phyloP scores from a whole-genome alignment of 164 flowering plant genomes.

The Santalum album region DNA sequence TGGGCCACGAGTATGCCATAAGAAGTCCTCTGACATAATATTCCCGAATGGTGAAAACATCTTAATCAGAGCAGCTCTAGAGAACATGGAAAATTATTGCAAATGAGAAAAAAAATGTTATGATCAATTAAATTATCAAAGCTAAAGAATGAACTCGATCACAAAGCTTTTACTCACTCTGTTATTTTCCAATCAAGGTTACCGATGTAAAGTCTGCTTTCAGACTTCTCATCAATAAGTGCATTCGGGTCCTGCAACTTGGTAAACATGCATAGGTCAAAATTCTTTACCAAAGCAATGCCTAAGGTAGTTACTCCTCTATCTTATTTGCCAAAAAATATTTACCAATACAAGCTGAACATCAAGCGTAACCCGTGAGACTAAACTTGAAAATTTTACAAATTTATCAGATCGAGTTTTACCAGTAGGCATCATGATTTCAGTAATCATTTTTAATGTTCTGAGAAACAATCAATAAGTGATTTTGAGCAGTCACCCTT shows the following conservation, averaged over 20 bases:
- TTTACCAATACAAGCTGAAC: too few relatives aligned
- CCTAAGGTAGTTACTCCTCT: too few relatives aligned
- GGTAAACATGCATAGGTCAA: too few relatives aligned
- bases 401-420: too few relatives aligned
- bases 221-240: slow-evolving; percentile 41
- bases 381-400: too few relatives aligned
- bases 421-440: too few relatives aligned
- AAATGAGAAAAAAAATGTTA: background rate
- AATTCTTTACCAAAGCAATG: too few relatives aligned
- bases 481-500: too few relatives aligned
- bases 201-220: slow-evolving; percentile 67
- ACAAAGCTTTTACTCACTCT: slow-evolving; percentile 41
- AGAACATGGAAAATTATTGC: background rate
- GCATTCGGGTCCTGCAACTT: slow-evolving; percentile 48
- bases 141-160: background rate
- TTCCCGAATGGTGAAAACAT: slow-evolving; percentile 89
- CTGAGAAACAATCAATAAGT: too few relatives aligned
- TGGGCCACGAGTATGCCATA: slow-evolving; percentile 90
- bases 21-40: slow-evolving; percentile 68
- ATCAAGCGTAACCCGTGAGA: too few relatives aligned
- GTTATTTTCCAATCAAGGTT: slow-evolving; percentile 77
- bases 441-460: too few relatives aligned
- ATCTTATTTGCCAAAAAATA: too few relatives aligned
- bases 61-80: slow-evolving; percentile 65
- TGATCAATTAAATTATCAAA: background rate